phyloP scores from a whole-genome alignment of 352 stramenopile species.

The Phytophthora ohioensis region DNA sequence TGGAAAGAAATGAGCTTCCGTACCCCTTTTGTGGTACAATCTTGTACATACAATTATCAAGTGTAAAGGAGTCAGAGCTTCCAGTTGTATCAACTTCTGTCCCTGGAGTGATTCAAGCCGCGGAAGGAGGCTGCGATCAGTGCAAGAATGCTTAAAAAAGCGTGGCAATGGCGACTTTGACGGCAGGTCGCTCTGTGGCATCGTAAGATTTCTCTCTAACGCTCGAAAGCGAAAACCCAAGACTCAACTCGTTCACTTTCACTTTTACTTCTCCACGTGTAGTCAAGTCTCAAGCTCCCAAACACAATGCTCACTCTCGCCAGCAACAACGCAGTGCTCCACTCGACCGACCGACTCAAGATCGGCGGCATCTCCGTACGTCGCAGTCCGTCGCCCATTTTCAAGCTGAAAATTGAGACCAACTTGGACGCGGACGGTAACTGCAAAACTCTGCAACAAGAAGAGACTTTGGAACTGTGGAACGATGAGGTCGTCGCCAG shows the following conservation, averaged over 20 bases:
- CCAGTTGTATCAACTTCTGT: background rate
- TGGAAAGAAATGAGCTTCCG: too few relatives aligned
- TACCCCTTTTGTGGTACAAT: too few relatives aligned
- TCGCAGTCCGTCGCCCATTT: conserved; percentile 18
- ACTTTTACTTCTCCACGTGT: conserved; percentile 15
- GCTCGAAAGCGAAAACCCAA: background rate
- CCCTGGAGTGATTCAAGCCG: too few relatives aligned
- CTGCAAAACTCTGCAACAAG: conserved; percentile 4
- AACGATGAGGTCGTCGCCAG: conserved; percentile 17
- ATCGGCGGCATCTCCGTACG: conserved; percentile 34
- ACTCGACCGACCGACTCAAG: conserved; percentile 22
- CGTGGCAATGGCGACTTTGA: conserved; percentile 3
- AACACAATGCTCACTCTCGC: conserved; percentile 28
- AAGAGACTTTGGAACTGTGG: conserved; percentile 20
- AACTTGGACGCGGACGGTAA: conserved; percentile 22
- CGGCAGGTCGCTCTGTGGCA: conserved; percentile 2
- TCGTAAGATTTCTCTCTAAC: conserved; percentile 5
- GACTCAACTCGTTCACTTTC: conserved; percentile 22
- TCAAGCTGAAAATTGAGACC: conserved; percentile 37
- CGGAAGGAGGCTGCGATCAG: too few relatives aligned
- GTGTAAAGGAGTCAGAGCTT: conserved; percentile 7
- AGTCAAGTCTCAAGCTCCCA: background rate
- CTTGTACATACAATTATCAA: background rate
- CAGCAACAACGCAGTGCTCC: conserved; percentile 15
- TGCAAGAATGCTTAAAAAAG: conserved; percentile 12